Percentiles rank a stretch among this genome's conserved stretches.
Conservation (phyloP, 2,329 filamentous ascomycete species). For the Calonectria montana region DNA sequence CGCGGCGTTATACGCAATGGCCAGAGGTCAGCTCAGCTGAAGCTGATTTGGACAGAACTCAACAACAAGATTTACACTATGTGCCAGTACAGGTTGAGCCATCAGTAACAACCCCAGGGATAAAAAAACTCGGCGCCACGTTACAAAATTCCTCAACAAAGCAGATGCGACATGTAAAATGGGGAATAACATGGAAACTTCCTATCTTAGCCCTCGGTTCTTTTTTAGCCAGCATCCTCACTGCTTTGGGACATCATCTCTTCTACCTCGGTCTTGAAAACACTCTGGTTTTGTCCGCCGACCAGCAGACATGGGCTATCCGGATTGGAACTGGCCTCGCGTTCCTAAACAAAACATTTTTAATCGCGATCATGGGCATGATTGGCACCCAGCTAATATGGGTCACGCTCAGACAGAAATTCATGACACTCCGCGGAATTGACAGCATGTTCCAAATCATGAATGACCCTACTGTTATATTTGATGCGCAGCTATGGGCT, state of each 20-base stretch:
- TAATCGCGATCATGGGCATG: neutral
- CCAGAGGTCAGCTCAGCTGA: neutral
- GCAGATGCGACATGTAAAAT: neutral
- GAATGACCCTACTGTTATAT: neutral
- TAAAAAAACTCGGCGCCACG: neutral
- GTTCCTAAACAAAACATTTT: neutral
- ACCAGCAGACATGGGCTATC: neutral
- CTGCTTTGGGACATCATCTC: neutral
- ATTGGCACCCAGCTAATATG: neutral
- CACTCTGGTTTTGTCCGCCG: neutral
- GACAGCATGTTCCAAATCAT: conserved; percentile 6
- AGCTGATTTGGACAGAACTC: neutral
- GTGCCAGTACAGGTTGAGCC: neutral
- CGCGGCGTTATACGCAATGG: neutral
- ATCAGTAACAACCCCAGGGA: neutral
- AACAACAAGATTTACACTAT: too few relatives aligned
- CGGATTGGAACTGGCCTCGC: neutral
- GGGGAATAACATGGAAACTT: neutral
- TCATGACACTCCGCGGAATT: neutral
- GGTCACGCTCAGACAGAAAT: neutral
- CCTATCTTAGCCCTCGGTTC: neutral
- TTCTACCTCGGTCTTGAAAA: neutral
- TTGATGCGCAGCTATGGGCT: neutral
- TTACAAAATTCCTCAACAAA: too few relatives aligned
- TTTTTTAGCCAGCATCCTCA: neutral